These are phyloP conservation scores for Allodekkera sacchari DNA, from an alignment of 805 yeast genomes.

Conservation along the genomic window DNA sequence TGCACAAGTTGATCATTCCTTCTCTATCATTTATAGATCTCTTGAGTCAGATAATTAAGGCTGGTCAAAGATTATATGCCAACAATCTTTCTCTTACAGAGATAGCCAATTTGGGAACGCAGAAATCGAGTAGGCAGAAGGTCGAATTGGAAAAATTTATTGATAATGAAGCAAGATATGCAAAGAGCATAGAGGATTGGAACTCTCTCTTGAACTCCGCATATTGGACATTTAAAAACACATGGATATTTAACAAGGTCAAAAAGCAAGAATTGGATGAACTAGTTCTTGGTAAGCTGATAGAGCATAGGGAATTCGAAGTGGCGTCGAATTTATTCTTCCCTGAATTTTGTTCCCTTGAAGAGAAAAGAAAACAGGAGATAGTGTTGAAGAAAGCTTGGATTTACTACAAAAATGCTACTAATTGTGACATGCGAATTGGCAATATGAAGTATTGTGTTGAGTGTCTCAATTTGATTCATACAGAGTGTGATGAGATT, in stretches of 20 bases:
- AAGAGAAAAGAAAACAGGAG: slow-evolving; percentile 6
- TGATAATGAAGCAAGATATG: slow-evolving; percentile 15
- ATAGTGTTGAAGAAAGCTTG: slow-evolving; percentile 15
- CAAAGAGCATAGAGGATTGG: slow-evolving; percentile 17
- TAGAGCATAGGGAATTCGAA: slow-evolving; percentile 14
- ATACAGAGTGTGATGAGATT: slow-evolving; percentile 1
- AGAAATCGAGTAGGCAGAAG: slow-evolving; percentile 13
- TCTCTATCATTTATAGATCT: slow-evolving; percentile 9
- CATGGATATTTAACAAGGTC: slow-evolving; percentile 19
- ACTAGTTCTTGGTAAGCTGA: slow-evolving; percentile 14
- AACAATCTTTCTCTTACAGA: slow-evolving; percentile 20
- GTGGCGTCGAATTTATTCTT: slow-evolving; percentile 11
- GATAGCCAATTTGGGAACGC: slow-evolving; percentile 13
- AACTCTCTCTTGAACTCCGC: slow-evolving; percentile 17
- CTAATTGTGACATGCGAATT: slow-evolving; percentile 19
- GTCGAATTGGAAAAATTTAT: slow-evolving; percentile 19
- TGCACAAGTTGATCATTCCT: slow-evolving; percentile 6
- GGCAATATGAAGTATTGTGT: slow-evolving; percentile 19
- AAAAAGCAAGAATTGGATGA: slow-evolving; percentile 13
- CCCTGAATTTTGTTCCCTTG: slow-evolving; percentile 13
- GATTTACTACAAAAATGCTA: slow-evolving; percentile 20
- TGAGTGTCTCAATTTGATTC: slow-evolving; percentile 14
- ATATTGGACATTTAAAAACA: slow-evolving; percentile 19
- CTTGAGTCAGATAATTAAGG: slow-evolving; percentile 16
- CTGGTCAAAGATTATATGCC: slow-evolving; percentile 20